A percentile compares a stretch with the other conserved stretches of the same genome.
Conservation (phyloP, 108 stramenopile species). For the Skeletonema marinoi region DNA sequence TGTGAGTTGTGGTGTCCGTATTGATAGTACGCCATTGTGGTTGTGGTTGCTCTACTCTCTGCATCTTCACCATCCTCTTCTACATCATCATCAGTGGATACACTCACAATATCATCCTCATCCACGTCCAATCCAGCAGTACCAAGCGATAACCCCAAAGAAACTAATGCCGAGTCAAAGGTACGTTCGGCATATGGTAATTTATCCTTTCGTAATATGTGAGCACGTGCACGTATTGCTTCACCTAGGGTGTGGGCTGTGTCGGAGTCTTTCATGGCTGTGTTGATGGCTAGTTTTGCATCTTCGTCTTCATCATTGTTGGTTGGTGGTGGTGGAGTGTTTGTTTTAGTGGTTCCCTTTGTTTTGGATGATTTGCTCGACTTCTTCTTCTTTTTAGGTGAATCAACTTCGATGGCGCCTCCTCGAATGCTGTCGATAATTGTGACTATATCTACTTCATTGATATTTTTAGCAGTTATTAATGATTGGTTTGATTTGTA, state of each 20-base stretch:
- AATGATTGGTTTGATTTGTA: too few relatives aligned
- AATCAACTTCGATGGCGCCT: too few relatives aligned
- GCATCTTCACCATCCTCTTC: background rate
- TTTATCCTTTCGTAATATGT: conserved; percentile 1
- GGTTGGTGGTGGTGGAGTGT: too few relatives aligned
- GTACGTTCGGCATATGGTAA: conserved; percentile 13
- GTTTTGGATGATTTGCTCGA: too few relatives aligned
- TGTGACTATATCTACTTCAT: too few relatives aligned
- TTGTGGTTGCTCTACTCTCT: conserved; percentile 39
- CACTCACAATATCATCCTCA: background rate
- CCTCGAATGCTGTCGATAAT: too few relatives aligned
- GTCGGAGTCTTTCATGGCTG: conserved; percentile 65
- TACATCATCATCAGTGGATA: background rate
- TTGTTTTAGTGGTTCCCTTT: too few relatives aligned
- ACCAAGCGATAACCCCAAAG: conserved; percentile 50
- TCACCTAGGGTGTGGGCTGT: conserved; percentile 64
- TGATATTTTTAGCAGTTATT: too few relatives aligned
- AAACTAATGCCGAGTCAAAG: conserved; percentile 20
- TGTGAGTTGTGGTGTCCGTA: conserved; percentile 10
- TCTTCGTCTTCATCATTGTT: background rate
- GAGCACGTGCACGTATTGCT: conserved; percentile 55
- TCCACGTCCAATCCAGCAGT: conserved; percentile 30
- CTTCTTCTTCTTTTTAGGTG: too few relatives aligned
- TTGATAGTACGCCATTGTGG: conserved; percentile 17
- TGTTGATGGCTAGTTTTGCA: conserved; percentile 47